phyloP scores from a whole-genome alignment of 1,284 basidiomycete species.

The Boletus holoroseus region DNA sequence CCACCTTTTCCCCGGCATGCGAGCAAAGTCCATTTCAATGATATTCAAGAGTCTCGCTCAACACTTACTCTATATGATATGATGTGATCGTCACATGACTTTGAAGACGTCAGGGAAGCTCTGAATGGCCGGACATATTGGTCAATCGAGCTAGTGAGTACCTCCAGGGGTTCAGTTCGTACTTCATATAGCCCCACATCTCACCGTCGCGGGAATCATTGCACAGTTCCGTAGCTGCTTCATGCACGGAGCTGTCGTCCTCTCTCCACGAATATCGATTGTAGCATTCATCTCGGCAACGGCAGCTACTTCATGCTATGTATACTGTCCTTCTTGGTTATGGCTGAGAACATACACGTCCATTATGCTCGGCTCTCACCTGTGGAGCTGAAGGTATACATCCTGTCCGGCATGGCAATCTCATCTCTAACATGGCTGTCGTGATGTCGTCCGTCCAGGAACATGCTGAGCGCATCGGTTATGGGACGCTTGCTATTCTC shows the following conservation, averaged over 20 bases:
- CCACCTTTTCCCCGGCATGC: conserved; percentile 4
- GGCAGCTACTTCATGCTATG: conserved; percentile 10
- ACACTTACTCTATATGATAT: conserved; percentile 16
- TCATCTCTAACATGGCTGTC: neutral
- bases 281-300: conserved; percentile 24
- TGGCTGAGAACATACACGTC: conserved; percentile 24
- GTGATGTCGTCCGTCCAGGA: conserved; percentile 9
- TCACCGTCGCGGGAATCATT: conserved; percentile 1
- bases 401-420: neutral
- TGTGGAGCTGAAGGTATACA: conserved; percentile 25
- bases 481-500: conserved; percentile 17
- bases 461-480: conserved; percentile 13
- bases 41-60: neutral
- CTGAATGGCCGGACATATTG: conserved; percentile 18
- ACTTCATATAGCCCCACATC: too few species aligned
- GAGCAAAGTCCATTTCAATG: neutral
- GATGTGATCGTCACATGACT: conserved; percentile 17
- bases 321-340: conserved; percentile 16
- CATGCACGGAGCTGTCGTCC: conserved; percentile 10
- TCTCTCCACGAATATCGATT: neutral
- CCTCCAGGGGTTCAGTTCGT: neutral
- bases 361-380: conserved; percentile 24
- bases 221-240: conserved; percentile 25
- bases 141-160: conserved; percentile 26
- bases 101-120: conserved; percentile 20